phyloP scores from a whole-genome alignment of 169 alveolate species.

The Eimeria maxima region DNA sequence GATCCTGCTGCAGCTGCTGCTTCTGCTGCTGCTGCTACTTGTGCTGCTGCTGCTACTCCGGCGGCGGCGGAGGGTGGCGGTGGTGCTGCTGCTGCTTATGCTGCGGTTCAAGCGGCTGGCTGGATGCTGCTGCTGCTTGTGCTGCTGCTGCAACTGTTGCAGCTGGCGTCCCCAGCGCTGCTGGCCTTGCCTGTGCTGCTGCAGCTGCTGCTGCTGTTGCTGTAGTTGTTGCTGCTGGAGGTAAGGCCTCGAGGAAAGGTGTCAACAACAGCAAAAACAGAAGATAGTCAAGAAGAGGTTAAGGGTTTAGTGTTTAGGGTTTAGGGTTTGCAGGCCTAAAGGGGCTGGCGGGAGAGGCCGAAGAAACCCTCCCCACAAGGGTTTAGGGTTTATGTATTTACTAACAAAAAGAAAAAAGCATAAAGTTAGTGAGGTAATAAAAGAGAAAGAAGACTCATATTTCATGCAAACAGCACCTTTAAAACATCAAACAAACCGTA shows the following conservation, averaged over 20 bases:
- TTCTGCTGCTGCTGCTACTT: too few relatives aligned
- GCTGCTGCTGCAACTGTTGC: background rate
- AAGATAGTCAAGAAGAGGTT: background rate
- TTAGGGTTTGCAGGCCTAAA: background rate
- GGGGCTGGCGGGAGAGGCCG: background rate
- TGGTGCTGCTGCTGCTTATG: too few relatives aligned
- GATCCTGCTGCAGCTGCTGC: too few relatives aligned
- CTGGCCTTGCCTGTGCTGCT: background rate
- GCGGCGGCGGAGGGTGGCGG: too few relatives aligned
- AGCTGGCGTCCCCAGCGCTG: background rate
- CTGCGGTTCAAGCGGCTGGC: too few relatives aligned
- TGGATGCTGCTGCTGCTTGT: background rate
- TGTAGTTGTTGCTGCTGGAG: background rate
- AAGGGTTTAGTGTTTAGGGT: constrained; percentile 34
- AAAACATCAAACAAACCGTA: background rate
- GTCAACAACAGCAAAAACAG: background rate
- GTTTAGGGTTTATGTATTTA: background rate
- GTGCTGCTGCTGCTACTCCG: too few relatives aligned
- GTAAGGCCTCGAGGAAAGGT: background rate
- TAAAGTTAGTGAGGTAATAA: background rate
- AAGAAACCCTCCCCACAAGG: background rate
- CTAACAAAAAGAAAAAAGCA: background rate
- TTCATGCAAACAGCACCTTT: background rate
- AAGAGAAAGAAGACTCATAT: background rate
- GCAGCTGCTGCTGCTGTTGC: constrained; percentile 19